A percentile compares a stretch with the other conserved stretches of the same genome.
Evolutionary conservation across 768 basidiomycete species (phyloP).

Genomic region (Aureoboletus auriporus): DNA sequence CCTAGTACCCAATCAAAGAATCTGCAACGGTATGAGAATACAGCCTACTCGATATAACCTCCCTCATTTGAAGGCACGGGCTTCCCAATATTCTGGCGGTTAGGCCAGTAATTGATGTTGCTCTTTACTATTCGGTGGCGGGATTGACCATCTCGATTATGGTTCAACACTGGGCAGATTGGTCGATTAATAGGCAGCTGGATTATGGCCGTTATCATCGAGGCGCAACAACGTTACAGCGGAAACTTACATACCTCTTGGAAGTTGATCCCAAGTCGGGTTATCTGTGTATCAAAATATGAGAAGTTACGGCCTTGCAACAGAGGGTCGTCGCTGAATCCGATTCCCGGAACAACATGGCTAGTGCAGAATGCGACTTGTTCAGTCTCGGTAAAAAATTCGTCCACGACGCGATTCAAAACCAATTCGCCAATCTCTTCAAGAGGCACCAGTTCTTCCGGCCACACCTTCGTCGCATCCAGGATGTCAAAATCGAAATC

Average conservation of each 20-base stretch:
- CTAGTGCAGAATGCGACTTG: slow-evolving; percentile 85
- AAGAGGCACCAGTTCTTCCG: slow-evolving; percentile 75
- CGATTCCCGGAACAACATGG: slow-evolving; percentile 57
- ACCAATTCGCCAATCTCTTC: slow-evolving; percentile 74
- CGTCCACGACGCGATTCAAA: slow-evolving; percentile 58
- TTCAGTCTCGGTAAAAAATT: slow-evolving; percentile 85
- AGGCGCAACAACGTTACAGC: not conserved
- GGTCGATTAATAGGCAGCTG: slow-evolving; percentile 82
- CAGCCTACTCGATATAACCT: slow-evolving; percentile 53
- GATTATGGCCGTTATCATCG: not conserved
- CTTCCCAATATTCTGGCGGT: slow-evolving; percentile 50
- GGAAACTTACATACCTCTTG: slow-evolving; percentile 43
- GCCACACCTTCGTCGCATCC: slow-evolving; percentile 85
- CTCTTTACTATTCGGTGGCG: slow-evolving; percentile 57
- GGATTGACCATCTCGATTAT: slow-evolving; percentile 58
- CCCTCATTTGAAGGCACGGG: slow-evolving; percentile 50
- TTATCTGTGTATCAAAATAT: slow-evolving; percentile 83
- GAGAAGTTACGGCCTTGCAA: slow-evolving; percentile 85
- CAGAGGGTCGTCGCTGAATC: slow-evolving; percentile 73
- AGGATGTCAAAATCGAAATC: slow-evolving; percentile 86
- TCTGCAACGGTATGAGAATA: not conserved
- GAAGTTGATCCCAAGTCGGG: slow-evolving; percentile 79
- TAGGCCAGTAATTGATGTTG: slow-evolving; percentile 78
- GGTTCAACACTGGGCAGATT: slow-evolving; percentile 69
- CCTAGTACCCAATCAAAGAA: slow-evolving; percentile 28